These are phyloP conservation scores for Lonicera japonica DNA, from an alignment of 129 eudicot genomes.

Conservation along the genomic window DNA sequence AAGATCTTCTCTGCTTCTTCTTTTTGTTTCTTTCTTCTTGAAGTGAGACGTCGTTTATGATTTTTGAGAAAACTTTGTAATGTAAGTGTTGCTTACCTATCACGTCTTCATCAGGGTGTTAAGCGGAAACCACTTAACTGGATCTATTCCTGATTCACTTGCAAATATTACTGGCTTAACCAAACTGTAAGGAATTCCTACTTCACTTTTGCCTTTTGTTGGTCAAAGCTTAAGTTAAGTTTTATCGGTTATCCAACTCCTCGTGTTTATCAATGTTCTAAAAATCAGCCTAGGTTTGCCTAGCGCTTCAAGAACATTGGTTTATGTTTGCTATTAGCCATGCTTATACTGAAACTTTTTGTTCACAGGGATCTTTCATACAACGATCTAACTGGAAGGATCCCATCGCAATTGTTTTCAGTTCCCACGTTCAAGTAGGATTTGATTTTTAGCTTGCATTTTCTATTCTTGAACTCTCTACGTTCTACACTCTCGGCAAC, in stretches of 20 bases:
- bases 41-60: not conserved
- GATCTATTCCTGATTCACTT: slow-evolving; percentile 34
- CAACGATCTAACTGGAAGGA: slow-evolving; percentile 57
- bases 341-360: not conserved
- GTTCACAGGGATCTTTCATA: slow-evolving; percentile 73
- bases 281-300: no score
- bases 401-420: slow-evolving; percentile 53
- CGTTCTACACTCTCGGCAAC: not conserved
- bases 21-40: not conserved
- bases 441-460: not conserved
- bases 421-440: slow-evolving; percentile 60
- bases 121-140: slow-evolving; percentile 27
- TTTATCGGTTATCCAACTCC: not conserved
- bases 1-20: slow-evolving; percentile 28
- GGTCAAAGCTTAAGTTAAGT: not conserved
- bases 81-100: not conserved
- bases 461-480: not conserved
- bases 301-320: no score
- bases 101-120: slow-evolving; percentile 25
- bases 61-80: no score
- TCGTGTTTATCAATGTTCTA: not conserved
- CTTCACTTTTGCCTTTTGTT: not conserved
- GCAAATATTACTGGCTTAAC: slow-evolving; percentile 20
- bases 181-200: slow-evolving; percentile 27
- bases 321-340: slow-evolving; percentile 7